Evolutionary conservation across 257 asterid species (phyloP), one percentile per base, ranked within the genome.

Genomic region (Buddleja alternifolia): DNA sequence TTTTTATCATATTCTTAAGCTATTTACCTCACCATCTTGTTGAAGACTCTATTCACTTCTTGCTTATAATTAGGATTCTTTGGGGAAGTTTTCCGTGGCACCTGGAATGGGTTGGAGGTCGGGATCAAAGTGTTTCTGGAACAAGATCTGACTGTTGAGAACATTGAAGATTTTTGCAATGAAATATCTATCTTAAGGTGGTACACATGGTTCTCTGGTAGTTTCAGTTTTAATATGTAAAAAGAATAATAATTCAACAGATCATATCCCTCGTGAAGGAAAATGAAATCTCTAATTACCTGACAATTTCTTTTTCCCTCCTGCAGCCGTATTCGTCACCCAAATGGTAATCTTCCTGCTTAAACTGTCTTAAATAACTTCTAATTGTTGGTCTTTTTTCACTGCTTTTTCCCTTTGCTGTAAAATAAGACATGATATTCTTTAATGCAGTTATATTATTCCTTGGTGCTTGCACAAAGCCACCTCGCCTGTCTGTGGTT

Each of bases 241-340:
- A 46, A 56, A 53, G 34, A 2, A 8, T 58, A 32, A 47, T 59
- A 53, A 8, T 40, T 54, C 55, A 47, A 19, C 45, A 16, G 3
- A 21, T 67, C 24, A 21, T 36, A 50, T 66, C 46, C 36, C 63
- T 42, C 14, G 25, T 37, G 44, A 61, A 48, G 65, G 63, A 60
- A 54, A 53, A 9, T 46, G 23, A 20, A 64, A 64, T 71, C 9
- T 66, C 54, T 58, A 50, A 32, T 77, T 79, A 42, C 63, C 84
- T 73, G 63, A 78, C 67, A 55, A 14, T 62, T 78, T 51, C 17
- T 66, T 81, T 29, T 78, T 74, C 48, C 53, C 60, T 57, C 66
- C 50, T 85, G 85, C 95, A 89, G 96, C 80, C 96, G 98, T 62
- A 75, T 86, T 66, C 96, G 96, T 80, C 98, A 92, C 84, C 98